Evolutionary conservation across 1,284 basidiomycete genomes (phyloP).

Genomic region (Blastosporella zonata): DNA sequence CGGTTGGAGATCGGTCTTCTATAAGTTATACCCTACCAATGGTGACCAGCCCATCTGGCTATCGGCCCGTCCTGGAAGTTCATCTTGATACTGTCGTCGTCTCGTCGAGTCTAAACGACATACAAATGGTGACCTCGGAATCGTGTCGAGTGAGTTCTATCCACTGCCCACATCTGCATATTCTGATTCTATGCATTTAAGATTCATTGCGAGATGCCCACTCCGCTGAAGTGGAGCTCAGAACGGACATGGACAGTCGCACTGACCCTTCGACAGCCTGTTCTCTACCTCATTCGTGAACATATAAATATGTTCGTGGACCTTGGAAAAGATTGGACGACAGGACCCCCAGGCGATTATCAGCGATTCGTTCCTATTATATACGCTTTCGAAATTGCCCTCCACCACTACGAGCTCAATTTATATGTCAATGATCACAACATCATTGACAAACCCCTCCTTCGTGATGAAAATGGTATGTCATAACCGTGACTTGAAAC

Average conservation of each 20-base stretch:
- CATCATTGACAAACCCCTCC: constrained; percentile 85
- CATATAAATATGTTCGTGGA: constrained; percentile 92
- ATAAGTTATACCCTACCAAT: constrained; percentile 83
- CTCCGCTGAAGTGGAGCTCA: constrained; percentile 65
- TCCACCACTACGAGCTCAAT: constrained; percentile 76
- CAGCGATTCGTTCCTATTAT: constrained; percentile 80
- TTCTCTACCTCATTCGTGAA: constrained; percentile 80
- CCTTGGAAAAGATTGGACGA: constrained; percentile 84
- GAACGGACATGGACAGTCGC: constrained; percentile 77
- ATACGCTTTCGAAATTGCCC: constrained; percentile 68
- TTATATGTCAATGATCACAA: constrained; percentile 94
- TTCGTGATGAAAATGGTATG: constrained; percentile 78
- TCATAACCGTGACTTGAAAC: background rate
- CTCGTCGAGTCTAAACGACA: constrained; percentile 85
- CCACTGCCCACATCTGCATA: background rate
- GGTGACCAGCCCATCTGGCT: constrained; percentile 70
- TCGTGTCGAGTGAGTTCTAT: constrained; percentile 60
- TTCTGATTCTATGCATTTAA: constrained; percentile 24
- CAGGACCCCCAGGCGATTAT: constrained; percentile 76
- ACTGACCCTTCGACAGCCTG: constrained; percentile 66
- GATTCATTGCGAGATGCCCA: constrained; percentile 64
- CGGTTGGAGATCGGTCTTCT: constrained; percentile 77
- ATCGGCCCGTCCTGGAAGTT: constrained; percentile 74
- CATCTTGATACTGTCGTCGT: constrained; percentile 80
- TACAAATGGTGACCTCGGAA: constrained; percentile 71